Evolutionary conservation across 345 rosid genomes (phyloP).

Genomic region (Lepidium africanum): DNA sequence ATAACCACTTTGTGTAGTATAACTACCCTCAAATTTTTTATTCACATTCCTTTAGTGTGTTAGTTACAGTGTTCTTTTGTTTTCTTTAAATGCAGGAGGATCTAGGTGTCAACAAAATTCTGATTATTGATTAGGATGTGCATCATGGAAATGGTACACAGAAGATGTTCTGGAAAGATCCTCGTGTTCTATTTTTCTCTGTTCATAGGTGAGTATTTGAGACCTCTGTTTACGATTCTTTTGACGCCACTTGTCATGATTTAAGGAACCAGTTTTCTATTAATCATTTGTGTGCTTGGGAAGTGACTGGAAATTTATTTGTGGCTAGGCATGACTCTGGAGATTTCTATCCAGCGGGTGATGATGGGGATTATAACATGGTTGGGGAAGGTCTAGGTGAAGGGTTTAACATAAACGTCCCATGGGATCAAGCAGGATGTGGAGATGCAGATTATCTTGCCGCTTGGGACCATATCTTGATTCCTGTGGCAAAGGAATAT

Average conservation of each 20-base stretch:
- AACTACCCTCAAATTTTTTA: too few relatives aligned
- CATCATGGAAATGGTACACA: slow-evolving; percentile 97
- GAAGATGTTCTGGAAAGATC: slow-evolving; percentile 80
- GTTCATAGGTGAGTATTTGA: slow-evolving; percentile 66
- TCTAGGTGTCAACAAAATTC: slow-evolving; percentile 65
- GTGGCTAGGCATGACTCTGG: slow-evolving; percentile 73
- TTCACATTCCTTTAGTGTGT: neutral
- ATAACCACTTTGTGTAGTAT: too few relatives aligned
- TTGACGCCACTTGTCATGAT: neutral
- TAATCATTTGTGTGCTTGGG: neutral
- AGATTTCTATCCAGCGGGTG: slow-evolving; percentile 66
- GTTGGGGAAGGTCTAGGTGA: slow-evolving; percentile 86
- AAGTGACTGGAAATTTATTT: neutral
- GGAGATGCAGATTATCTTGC: slow-evolving; percentile 93
- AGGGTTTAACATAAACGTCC: too few relatives aligned
- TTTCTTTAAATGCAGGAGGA: slow-evolving; percentile 40
- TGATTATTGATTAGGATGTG: slow-evolving; percentile 97
- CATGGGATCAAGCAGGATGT: slow-evolving; percentile 81
- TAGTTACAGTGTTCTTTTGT: neutral
- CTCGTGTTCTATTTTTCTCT: slow-evolving; percentile 89
- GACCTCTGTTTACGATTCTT: neutral
- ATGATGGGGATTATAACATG: slow-evolving; percentile 75
- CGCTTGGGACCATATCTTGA: slow-evolving; percentile 83
- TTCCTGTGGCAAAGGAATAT: slow-evolving; percentile 76
- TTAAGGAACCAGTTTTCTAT: neutral